Percentiles rank a stretch among this genome's conserved stretches.
phyloP scores from a whole-genome alignment of 2,329 filamentous ascomycete genomes.

The Sporothrix brunneoviolacea region DNA sequence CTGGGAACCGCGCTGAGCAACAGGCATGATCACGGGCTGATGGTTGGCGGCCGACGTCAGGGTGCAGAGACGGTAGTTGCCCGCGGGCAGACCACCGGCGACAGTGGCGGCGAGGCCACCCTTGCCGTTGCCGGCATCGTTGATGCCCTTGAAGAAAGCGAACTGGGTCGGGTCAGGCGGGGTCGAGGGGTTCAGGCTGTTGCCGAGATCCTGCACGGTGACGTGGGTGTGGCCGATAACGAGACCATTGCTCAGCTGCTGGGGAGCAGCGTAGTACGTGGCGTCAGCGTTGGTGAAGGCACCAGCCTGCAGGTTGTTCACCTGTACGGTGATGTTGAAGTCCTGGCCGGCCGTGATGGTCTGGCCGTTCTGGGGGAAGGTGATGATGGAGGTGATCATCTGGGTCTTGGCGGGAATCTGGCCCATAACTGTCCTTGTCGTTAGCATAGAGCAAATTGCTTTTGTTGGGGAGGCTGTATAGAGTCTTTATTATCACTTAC shows the following conservation, averaged over 20 bases:
- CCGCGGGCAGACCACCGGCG: constrained; percentile 33
- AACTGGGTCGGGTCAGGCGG: constrained; percentile 45
- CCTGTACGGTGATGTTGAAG: constrained; percentile 48
- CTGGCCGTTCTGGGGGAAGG: constrained; percentile 44
- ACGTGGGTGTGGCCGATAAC: constrained; percentile 56
- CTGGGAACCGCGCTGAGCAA: constrained; percentile 39
- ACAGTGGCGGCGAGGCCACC: constrained; percentile 31
- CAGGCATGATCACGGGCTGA: constrained; percentile 37
- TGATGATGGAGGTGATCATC: constrained; percentile 51
- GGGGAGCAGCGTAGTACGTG: constrained; percentile 55
- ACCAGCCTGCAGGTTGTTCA: constrained; percentile 47
- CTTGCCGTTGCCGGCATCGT: constrained; percentile 32
- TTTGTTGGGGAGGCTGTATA: too few species aligned
- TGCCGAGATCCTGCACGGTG: constrained; percentile 49
- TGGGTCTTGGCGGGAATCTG: constrained; percentile 46
- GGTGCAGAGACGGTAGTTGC: constrained; percentile 38
- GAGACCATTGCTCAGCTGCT: constrained; percentile 41
- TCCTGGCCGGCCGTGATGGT: constrained; percentile 40
- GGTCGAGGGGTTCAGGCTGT: constrained; percentile 38
- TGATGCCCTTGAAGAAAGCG: constrained; percentile 37
- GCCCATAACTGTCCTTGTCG: constrained; percentile 42
- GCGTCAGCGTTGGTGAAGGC: constrained; percentile 52
- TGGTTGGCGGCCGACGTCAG: constrained; percentile 36
- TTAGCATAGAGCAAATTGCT: neutral
- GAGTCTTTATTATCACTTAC: constrained; percentile 34